A percentile compares a stretch with the other conserved stretches of the same genome.
Conservation (phyloP, 2,329 filamentous ascomycete genomes). For the Aspergillus luchuensis region DNA sequence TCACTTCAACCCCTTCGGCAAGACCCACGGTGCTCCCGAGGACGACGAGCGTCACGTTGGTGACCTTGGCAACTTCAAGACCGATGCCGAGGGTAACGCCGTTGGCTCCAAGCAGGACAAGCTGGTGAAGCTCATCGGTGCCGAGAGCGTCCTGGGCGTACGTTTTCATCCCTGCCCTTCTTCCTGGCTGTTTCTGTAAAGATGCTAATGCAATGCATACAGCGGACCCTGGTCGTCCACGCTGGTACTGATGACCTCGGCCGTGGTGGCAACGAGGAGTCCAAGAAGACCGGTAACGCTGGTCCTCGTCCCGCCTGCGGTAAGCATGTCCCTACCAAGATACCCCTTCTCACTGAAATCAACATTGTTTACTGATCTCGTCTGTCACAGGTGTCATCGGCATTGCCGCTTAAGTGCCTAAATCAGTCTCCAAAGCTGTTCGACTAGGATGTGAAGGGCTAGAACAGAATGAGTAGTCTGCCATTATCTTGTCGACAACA, state of each 20-base stretch:
- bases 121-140: slow-evolving; percentile 91
- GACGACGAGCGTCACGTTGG: slow-evolving; percentile 91
- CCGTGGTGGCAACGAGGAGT: slow-evolving; percentile 88
- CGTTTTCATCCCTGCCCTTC: slow-evolving; percentile 27
- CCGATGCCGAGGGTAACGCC: slow-evolving; percentile 87
- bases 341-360: neutral
- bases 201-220: slow-evolving; percentile 22
- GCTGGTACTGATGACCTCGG: slow-evolving; percentile 95
- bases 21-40: slow-evolving; percentile 84
- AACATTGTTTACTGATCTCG: neutral
- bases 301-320: slow-evolving; percentile 92
- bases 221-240: slow-evolving; percentile 95
- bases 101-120: slow-evolving; percentile 78
- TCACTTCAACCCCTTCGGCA: slow-evolving; percentile 97
- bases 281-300: slow-evolving; percentile 97
- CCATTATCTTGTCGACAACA: slow-evolving; percentile 4
- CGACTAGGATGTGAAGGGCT: slow-evolving; percentile 19
- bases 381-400: slow-evolving; percentile 73
- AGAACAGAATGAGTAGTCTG: slow-evolving; percentile 14
- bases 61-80: slow-evolving; percentile 96
- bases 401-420: slow-evolving; percentile 67
- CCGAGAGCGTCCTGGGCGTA: slow-evolving; percentile 92
- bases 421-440: slow-evolving; percentile 12
- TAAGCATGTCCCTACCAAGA: slow-evolving; percentile 47
- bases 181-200: neutral